Conservation (phyloP, 2,329 filamentous ascomycete species). For the Fonsecaea pugnacius region DNA sequence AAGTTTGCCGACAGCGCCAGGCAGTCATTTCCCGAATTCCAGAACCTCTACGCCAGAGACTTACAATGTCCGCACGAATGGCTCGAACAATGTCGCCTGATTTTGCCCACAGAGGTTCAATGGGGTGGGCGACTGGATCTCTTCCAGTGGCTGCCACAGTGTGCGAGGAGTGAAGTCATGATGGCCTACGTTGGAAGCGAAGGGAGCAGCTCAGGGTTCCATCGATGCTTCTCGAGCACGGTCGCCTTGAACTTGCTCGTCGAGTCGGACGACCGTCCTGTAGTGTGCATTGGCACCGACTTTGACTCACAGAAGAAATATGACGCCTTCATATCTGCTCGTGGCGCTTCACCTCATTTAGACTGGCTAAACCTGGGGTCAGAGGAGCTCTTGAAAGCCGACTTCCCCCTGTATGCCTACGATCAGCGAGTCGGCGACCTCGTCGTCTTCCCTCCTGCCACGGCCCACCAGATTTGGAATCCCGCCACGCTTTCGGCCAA, state of each 20-base stretch:
- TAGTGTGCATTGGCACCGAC: conserved; percentile 46
- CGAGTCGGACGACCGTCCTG: conserved; percentile 40
- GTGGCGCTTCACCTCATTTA: conserved; percentile 43
- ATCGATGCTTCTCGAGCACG: conserved; percentile 46
- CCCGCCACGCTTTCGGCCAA: conserved; percentile 43
- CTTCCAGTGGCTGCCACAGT: conserved; percentile 44
- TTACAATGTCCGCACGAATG: conserved; percentile 43
- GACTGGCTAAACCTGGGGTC: conserved; percentile 44
- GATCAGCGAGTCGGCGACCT: conserved; percentile 44
- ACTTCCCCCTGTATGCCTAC: conserved; percentile 45
- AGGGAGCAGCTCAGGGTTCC: conserved; percentile 43
- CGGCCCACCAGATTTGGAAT: conserved; percentile 47
- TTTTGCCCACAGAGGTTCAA: conserved; percentile 42
- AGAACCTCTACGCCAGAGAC: conserved; percentile 44
- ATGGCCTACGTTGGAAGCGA: conserved; percentile 46
- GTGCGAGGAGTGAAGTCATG: conserved; percentile 44
- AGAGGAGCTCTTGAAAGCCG: conserved; percentile 41
- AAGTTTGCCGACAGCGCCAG: conserved; percentile 41
- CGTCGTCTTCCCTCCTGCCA: conserved; percentile 45
- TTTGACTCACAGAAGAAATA: conserved; percentile 43
- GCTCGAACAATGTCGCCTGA: conserved; percentile 39
- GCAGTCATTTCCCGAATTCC: conserved; percentile 38
- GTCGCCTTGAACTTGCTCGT: conserved; percentile 44
- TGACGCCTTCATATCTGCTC: conserved; percentile 42
- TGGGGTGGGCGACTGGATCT: conserved; percentile 44